Conservation (phyloP, 2,329 filamentous ascomycete species). For the Colletotrichum eleusines region DNA sequence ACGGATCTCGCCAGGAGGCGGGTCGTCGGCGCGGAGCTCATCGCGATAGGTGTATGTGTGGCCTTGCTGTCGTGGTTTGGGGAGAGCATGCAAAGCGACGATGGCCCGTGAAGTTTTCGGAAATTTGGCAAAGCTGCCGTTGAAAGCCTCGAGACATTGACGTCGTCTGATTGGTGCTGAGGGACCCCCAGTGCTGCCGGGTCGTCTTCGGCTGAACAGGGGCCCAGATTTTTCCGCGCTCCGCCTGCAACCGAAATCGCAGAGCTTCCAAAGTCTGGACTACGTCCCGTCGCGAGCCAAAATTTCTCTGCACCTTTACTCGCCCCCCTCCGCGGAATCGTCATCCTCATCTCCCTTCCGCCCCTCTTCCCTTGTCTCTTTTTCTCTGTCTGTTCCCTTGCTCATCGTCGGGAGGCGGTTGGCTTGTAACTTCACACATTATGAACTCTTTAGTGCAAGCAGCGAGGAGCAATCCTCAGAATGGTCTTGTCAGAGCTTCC, state of each 20-base stretch:
- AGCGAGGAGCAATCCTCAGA: slow-evolving; percentile 59
- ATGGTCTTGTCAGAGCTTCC: slow-evolving; percentile 57
- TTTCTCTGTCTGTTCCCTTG: slow-evolving; percentile 36
- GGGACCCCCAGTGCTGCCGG: slow-evolving; percentile 4
- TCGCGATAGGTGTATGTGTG: slow-evolving; percentile 46
- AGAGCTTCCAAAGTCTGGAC: slow-evolving; percentile 43
- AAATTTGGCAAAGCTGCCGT: slow-evolving; percentile 35
- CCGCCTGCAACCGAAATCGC: slow-evolving; percentile 54
- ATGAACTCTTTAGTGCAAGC: slow-evolving; percentile 61
- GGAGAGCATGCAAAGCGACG: slow-evolving; percentile 14
- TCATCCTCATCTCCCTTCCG: slow-evolving; percentile 42
- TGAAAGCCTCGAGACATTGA: slow-evolving; percentile 26
- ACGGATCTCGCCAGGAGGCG: slow-evolving; percentile 58
- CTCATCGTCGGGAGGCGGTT: slow-evolving; percentile 48
- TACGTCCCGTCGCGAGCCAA: slow-evolving; percentile 45
- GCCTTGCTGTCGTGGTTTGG: slow-evolving; percentile 46
- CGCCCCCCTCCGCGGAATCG: slow-evolving; percentile 46
- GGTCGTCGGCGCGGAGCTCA: slow-evolving; percentile 59
- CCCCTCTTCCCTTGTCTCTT: slow-evolving; percentile 42
- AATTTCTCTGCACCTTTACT: slow-evolving; percentile 53
- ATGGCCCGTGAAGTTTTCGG: slow-evolving; percentile 32
- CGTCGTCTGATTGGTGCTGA: slow-evolving; percentile 10
- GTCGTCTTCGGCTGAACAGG: slow-evolving; percentile 38
- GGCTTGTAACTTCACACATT: slow-evolving; percentile 44
- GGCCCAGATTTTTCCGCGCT: slow-evolving; percentile 48